These are phyloP conservation scores for Pichia sp. DNA, from an alignment of 1,139 yeast species.

Conservation along the genomic window DNA sequence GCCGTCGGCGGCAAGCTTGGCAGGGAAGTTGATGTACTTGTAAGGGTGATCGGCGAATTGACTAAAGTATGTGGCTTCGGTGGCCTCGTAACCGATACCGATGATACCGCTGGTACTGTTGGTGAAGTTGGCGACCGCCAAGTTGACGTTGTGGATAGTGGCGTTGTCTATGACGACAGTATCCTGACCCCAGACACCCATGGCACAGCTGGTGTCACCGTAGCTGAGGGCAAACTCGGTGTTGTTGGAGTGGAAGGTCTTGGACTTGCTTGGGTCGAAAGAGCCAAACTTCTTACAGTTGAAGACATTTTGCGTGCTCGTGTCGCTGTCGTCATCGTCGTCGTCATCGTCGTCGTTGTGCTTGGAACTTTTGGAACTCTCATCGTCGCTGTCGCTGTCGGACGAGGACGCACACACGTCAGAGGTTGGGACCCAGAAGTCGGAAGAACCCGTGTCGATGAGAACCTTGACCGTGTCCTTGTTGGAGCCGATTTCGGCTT, in stretches of 20 bases:
- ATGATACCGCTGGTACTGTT: constrained; percentile 48
- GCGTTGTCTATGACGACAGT: constrained; percentile 38
- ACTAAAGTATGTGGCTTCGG: constrained; percentile 37
- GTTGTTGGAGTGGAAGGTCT: constrained; percentile 43
- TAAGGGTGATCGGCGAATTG: constrained; percentile 14
- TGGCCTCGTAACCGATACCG: constrained; percentile 51
- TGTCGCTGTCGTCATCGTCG: background rate
- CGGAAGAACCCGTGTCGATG: constrained; percentile 63
- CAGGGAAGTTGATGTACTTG: constrained; percentile 49
- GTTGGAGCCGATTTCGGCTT: constrained; percentile 49
- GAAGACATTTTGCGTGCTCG: background rate
- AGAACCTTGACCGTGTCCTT: constrained; percentile 45
- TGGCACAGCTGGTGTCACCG: constrained; percentile 54
- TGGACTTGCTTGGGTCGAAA: constrained; percentile 34
- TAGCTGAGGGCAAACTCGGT: constrained; percentile 47
- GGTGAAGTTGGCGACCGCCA: constrained; percentile 51
- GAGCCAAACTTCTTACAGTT: background rate
- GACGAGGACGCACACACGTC: constrained; percentile 4
- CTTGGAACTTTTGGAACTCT: background rate
- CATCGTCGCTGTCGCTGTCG: background rate
- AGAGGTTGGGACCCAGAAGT: constrained; percentile 46
- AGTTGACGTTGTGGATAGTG: constrained; percentile 39
- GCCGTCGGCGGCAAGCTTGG: constrained; percentile 46
- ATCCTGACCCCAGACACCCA: constrained; percentile 60
- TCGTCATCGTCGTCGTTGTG: background rate